Evolutionary conservation across 805 yeast genomes (phyloP), one percentile per base, ranked within the genome.

Genomic region (Myxozyma nipponensis): DNA sequence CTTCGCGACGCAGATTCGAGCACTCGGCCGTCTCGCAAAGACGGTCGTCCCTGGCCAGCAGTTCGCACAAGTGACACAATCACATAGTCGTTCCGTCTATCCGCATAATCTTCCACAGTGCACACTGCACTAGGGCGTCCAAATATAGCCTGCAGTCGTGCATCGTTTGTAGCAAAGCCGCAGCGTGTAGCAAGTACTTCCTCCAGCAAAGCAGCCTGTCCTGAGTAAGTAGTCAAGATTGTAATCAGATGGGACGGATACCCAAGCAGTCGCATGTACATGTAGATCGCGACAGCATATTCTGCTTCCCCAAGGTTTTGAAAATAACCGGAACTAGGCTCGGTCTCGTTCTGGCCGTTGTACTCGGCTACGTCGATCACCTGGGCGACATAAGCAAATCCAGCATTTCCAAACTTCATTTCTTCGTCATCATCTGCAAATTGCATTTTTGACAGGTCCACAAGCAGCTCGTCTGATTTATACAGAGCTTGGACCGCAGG

Each of bases 271-370:
- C 75, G 58, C 73, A 81, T 64, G 49, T 76, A 78, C 62, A 71
- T 72, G 57, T 66, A 78, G 4, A 78, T 52, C 0, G 67, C 63
- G 15, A 76, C 76, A 17, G 73, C 67, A 49, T 65, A 74, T 52
- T 76, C 78, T 0, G 81, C 82, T 55, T 79, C 79, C 7, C 65
- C 69, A n/a, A 71, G 46, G 49, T 75, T 75, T 36, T 70, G 75
- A 63, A 44, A 63, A 26, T 61, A 51, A 1, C 60, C 63, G 1
- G 65, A 60, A 1, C 52, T 44, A 1, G 63, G 60, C 42, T 63
- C 65, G 1, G 60, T 49, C 40, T 70, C 75, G 5, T 66, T 66
- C 4, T 52, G 44, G 9, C 66, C 69, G 18, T 63, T 57, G 30
- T 54, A 62, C 34, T 61, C 68, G 2, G 52, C 64, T 9, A 72